Percentiles rank a stretch among this genome's conserved stretches.
phyloP scores from a whole-genome alignment of 345 rosid species.

The Orychophragmus violaceus region DNA sequence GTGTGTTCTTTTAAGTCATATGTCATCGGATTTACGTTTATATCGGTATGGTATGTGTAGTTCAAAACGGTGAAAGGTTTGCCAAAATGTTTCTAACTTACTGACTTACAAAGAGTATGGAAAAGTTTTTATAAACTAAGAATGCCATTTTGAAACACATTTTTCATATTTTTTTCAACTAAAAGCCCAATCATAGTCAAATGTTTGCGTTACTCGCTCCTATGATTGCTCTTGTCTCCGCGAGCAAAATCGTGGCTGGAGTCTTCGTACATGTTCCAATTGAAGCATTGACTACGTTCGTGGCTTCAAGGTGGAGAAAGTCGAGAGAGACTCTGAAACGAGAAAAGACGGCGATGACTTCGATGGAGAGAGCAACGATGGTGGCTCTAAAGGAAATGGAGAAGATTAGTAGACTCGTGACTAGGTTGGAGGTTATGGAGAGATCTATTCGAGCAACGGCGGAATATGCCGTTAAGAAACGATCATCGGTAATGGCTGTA shows the following conservation, averaged over 20 bases:
- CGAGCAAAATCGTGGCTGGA: not conserved
- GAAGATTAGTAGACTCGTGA: not conserved
- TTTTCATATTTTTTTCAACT: too few species aligned
- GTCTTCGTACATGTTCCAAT: not conserved
- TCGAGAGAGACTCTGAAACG: not conserved
- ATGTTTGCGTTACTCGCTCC: not conserved
- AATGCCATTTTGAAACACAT: too few species aligned
- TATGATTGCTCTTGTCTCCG: not conserved
- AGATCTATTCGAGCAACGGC: not conserved
- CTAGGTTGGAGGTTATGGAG: not conserved
- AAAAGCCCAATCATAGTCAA: too few species aligned
- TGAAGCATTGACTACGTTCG: not conserved
- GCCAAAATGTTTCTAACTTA: too few species aligned
- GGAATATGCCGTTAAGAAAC: not conserved
- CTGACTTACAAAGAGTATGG: too few species aligned
- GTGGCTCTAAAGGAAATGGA: constrained; percentile 5
- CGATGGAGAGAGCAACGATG: constrained; percentile 17
- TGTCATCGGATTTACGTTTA: too few species aligned
- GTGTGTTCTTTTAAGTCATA: too few species aligned
- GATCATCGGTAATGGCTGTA: not conserved
- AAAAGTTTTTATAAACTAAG: too few species aligned
- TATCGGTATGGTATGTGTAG: too few species aligned
- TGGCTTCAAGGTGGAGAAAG: not conserved
- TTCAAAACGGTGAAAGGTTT: too few species aligned
- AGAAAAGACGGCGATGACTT: constrained; percentile 1